Conservation (phyloP, 345 rosid genomes). For the Camelina sativa region DNA sequence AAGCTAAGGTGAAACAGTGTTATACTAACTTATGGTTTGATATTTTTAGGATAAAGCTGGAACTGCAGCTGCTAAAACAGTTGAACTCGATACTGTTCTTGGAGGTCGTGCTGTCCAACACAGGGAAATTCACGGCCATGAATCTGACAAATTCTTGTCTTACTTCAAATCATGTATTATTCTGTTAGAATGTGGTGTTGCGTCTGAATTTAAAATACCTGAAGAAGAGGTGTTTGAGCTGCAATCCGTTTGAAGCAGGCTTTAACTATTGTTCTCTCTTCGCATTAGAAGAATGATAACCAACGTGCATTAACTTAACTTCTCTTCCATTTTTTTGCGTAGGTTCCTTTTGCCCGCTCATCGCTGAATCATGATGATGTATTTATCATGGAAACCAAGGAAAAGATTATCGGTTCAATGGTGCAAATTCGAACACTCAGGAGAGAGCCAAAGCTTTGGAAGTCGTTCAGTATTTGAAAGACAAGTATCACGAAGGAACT, state of each 20-base stretch:
- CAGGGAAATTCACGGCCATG: conserved; percentile 97
- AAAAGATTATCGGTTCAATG: conserved; percentile 98
- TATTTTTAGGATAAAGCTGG: conserved; percentile 87
- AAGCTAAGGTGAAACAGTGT: conserved; percentile 7
- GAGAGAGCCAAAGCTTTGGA: conserved; percentile 99
- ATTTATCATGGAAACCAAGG: conserved; percentile 81
- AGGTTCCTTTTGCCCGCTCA: conserved; percentile 95
- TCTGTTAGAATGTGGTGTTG: conserved; percentile 96
- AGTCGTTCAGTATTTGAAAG: conserved; percentile 91
- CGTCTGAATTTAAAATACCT: conserved; percentile 82
- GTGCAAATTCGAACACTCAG: conserved; percentile 94
- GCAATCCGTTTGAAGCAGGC: conserved; percentile 97
- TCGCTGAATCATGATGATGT: conserved; percentile 97
- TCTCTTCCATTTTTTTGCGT: conserved; percentile 27
- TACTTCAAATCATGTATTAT: conserved; percentile 96
- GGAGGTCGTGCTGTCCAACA: conserved; percentile 99
- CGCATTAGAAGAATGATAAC: conserved; percentile 9
- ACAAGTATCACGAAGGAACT: conserved; percentile 80
- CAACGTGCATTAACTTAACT: conserved; percentile 25
- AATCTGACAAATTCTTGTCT: conserved; percentile 95
- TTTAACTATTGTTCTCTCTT: conserved; percentile 34
- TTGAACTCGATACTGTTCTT: conserved; percentile 88
- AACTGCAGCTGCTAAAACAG: conserved; percentile 95
- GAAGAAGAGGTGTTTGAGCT: conserved; percentile 91
- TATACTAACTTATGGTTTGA: conserved; percentile 24